Evolutionary conservation across 179 eudicot genomes (phyloP), one percentile per base, ranked within the genome.

Genomic region (Spergularia azorica): DNA sequence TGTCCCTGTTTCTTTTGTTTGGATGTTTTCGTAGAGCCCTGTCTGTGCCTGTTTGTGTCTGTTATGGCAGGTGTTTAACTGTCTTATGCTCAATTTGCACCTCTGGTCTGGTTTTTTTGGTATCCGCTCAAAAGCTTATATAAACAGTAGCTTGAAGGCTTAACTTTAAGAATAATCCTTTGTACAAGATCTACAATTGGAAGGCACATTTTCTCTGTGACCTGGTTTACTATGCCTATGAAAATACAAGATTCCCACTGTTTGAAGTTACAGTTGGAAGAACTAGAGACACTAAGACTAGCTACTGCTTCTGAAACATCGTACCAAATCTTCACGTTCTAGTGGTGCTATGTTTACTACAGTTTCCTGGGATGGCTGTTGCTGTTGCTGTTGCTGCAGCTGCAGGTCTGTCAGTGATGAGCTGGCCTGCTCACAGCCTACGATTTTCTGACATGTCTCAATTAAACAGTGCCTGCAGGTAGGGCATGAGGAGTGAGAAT

Each of bases 381-480:
- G 72, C 48, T 70, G 76, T 60, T 48, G 72, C 48, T 70, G 76
- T 60, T 48, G 46, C 9, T 46, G 72, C 48, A 69, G 76, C 67
- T 43, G 46, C 12, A 66, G 62, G 12, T 9, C 74, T 38, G 79
- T 63, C 66, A 20, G 81, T 12, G 86, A 83, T 62, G 87, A 71
- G 79, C 83, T 80, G 13, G 88, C 74, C 48, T 78, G 86, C 67
- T 81, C 78, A 78, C 80, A 76, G 58, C 83, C 85, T 46, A 79
- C 83, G 26, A 83, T 86, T 71, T 86, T 86, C 71, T 86, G 80
- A 62, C 89, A 86, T 13, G 85, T 83, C 59, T 86, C 85, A 21
- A 86, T 83, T 69, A 86, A 81, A 86, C 87, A 79, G 75, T 84
- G 62, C 55, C 89, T 73, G 76, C 89, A 86, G 43, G 89, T 86